Conservation (phyloP, 345 rosid genomes). For the Populus euphratica region DNA sequence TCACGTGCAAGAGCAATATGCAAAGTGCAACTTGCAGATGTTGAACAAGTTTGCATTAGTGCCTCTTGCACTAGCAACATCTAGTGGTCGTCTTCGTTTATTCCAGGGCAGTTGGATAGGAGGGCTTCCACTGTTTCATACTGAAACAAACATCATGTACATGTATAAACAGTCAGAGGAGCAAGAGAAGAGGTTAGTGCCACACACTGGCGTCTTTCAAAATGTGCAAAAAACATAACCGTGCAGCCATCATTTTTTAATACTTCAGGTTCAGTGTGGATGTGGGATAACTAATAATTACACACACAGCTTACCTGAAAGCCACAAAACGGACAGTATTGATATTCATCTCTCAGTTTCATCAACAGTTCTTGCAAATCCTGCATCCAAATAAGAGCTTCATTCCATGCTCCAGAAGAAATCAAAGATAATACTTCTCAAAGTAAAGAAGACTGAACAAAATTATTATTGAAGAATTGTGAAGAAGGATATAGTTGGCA, state of each 20-base stretch:
- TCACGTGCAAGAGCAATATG: neutral
- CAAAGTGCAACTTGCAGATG: neutral
- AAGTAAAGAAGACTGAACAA: neutral
- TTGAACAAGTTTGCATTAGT: neutral
- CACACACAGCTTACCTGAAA: conserved; percentile 45
- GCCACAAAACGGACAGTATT: conserved; percentile 81
- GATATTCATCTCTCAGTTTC: conserved; percentile 71
- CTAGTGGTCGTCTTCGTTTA: conserved; percentile 68
- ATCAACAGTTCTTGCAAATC: conserved; percentile 64
- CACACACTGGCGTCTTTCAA: no score
- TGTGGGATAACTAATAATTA: neutral
- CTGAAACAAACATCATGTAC: conserved; percentile 40
- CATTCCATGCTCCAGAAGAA: neutral
- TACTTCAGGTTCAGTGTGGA: neutral
- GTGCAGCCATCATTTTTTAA: neutral
- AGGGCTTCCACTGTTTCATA: conserved; percentile 81
- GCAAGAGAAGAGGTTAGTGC: neutral
- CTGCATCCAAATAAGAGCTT: conserved; percentile 40
- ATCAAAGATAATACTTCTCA: neutral
- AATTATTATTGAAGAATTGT: no score
- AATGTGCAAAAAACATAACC: neutral
- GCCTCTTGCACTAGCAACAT: neutral
- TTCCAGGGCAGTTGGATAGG: conserved; percentile 71
- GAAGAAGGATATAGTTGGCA: neutral
- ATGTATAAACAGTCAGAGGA: conserved; percentile 1